phyloP scores from a whole-genome alignment of 2,329 filamentous ascomycete species.

The Eutypa lata region DNA sequence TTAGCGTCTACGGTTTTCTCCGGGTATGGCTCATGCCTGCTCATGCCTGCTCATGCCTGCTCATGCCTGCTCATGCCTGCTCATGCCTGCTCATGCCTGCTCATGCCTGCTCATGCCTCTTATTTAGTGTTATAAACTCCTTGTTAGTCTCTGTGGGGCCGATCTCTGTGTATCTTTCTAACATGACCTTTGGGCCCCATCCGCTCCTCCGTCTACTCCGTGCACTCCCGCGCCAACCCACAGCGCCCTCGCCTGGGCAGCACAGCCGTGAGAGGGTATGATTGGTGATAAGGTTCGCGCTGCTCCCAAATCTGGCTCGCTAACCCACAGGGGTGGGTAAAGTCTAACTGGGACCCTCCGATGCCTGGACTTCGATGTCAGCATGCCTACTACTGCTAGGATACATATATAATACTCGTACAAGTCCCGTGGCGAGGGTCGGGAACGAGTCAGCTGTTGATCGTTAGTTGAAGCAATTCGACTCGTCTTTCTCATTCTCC shows the following conservation, averaged over 20 bases:
- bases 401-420: not conserved
- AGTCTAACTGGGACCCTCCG: not conserved
- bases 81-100: too few relatives aligned
- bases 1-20: too few relatives aligned
- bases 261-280: not conserved
- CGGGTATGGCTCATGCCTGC: too few relatives aligned
- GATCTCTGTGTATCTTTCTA: not conserved
- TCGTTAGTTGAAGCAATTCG: not conserved
- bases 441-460: not conserved
- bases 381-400: not conserved
- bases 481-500: not conserved
- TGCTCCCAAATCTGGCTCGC: not conserved
- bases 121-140: too few relatives aligned
- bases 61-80: too few relatives aligned
- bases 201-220: not conserved
- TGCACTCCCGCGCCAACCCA: not conserved
- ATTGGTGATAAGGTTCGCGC: not conserved
- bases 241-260: not conserved
- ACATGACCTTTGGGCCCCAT: not conserved
- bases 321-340: not conserved
- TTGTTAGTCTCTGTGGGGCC: not conserved
- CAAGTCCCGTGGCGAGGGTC: not conserved
- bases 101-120: too few relatives aligned
- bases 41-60: too few relatives aligned
- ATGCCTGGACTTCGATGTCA: not conserved